Evolutionary conservation across 257 asterid genomes (phyloP).

Genomic region (Solanum lycopersicoides): DNA sequence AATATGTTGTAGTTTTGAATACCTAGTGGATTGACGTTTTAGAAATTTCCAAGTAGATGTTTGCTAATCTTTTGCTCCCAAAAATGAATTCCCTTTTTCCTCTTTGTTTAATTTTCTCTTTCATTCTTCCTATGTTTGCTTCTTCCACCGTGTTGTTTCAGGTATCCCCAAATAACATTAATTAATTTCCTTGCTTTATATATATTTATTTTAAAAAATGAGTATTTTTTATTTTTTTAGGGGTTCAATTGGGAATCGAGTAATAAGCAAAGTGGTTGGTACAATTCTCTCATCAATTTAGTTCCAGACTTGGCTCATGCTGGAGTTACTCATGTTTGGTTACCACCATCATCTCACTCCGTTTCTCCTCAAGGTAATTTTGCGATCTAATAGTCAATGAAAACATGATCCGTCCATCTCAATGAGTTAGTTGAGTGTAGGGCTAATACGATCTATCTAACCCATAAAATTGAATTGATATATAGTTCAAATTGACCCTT

Average conservation of each 20-base stretch:
- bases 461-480: no score
- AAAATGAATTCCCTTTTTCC: neutral
- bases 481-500: no score
- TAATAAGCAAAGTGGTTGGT: neutral
- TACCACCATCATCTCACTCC: neutral
- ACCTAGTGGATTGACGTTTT: neutral
- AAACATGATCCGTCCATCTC: no score
- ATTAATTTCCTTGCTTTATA: neutral
- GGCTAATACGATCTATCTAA: no score
- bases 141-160: neutral
- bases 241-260: neutral
- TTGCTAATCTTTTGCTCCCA: neutral
- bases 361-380: neutral
- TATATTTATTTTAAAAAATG: no score
- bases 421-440: neutral
- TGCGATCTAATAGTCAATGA: neutral
- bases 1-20: no score
- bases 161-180: neutral
- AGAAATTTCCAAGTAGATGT: neutral
- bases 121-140: neutral
- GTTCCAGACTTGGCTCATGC: neutral
- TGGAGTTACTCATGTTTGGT: neutral
- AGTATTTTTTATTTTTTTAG: neutral
- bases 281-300: neutral
- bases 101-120: neutral